Percentiles rank a stretch among this genome's conserved stretches.
Conservation (phyloP, 345 rosid species). For the Brassica nigra region DNA sequence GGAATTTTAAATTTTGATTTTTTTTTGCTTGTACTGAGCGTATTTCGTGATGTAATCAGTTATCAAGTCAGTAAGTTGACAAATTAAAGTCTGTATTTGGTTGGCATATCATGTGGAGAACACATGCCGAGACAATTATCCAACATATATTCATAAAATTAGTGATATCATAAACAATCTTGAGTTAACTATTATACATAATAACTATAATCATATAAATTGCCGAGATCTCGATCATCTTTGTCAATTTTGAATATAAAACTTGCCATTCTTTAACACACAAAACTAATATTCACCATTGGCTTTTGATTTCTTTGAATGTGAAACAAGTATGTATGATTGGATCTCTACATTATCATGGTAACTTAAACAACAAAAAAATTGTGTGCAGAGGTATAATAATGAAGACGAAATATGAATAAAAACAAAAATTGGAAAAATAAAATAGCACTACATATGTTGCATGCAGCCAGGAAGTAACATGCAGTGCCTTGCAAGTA, state of each 20-base stretch:
- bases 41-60: conserved; percentile 15
- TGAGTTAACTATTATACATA: background rate
- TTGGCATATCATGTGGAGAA: conserved; percentile 35
- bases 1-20: background rate
- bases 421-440: background rate
- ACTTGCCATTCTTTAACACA: conserved; percentile 4
- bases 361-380: conserved; percentile 35
- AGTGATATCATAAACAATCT: conserved; percentile 1
- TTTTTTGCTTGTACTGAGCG: background rate
- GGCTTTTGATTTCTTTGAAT: conserved; percentile 34
- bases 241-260: background rate
- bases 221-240: background rate
- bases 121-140: conserved; percentile 30
- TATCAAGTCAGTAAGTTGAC: conserved; percentile 31
- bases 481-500: conserved; percentile 45
- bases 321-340: conserved; percentile 41
- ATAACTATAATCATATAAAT: background rate
- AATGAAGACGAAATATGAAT: background rate
- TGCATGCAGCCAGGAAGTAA: conserved; percentile 39
- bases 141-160: background rate
- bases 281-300: background rate
- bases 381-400: conserved; percentile 14
- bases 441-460: conserved; percentile 23
- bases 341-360: conserved; percentile 28
- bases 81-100: conserved; percentile 30